phyloP scores from a whole-genome alignment of 1,139 yeast genomes.

The Scheffersomyces insectosa region DNA sequence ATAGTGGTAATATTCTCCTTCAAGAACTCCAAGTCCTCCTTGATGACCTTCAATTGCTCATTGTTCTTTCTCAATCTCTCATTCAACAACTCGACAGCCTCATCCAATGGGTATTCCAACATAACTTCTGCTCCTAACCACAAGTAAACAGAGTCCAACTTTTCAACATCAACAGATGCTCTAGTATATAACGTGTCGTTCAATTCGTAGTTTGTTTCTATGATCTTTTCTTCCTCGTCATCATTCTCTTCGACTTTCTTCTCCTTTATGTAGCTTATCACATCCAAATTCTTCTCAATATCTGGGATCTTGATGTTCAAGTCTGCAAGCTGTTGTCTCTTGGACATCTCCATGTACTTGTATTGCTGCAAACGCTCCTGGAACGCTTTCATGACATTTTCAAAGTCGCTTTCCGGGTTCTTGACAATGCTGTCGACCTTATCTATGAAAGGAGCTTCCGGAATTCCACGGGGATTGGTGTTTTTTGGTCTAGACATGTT shows the following conservation, averaged over 20 bases:
- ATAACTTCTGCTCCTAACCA: conserved; percentile 99
- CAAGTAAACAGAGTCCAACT: conserved; percentile 59
- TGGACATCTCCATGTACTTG: conserved; percentile 84
- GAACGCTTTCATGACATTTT: conserved; percentile 63
- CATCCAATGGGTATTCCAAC: conserved; percentile 91
- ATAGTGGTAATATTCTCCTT: conserved; percentile 94
- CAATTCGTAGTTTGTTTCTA: conserved; percentile 80
- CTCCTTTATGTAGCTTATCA: conserved; percentile 60
- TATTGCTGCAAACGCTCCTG: conserved; percentile 81
- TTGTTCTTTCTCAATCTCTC: conserved; percentile 66
- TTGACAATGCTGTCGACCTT: conserved; percentile 74
- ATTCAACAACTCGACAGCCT: conserved; percentile 71
- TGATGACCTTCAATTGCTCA: conserved; percentile 57
- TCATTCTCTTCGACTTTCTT: conserved; percentile 35
- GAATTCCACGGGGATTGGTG: conserved; percentile 89
- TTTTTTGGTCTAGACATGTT: conserved; percentile 43
- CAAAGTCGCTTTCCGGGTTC: conserved; percentile 68
- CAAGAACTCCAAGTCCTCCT: conserved; percentile 85
- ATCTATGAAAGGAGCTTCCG: conserved; percentile 93
- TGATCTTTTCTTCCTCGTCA: conserved; percentile 32
- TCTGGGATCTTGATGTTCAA: conserved; percentile 83
- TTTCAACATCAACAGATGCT: conserved; percentile 62
- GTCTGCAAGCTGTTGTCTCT: conserved; percentile 65
- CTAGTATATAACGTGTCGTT: conserved; percentile 89
- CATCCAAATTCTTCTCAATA: conserved; percentile 76